Evolutionary conservation across 2,329 filamentous ascomycete genomes (phyloP).

Genomic region (Cladosporium sp.): DNA sequence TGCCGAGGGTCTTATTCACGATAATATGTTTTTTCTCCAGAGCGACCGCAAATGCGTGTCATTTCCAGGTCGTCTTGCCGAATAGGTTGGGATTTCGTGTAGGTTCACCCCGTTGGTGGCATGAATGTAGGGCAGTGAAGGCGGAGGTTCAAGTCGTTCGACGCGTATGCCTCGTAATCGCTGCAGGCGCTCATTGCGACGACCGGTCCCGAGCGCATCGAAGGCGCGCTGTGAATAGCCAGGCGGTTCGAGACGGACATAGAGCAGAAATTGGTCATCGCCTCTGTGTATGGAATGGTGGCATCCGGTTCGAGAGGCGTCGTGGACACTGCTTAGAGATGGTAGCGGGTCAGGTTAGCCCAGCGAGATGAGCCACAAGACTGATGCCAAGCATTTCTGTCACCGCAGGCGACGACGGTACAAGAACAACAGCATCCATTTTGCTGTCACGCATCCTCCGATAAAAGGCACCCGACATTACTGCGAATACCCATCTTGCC

Average conservation of each 20-base stretch:
- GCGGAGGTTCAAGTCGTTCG: not conserved
- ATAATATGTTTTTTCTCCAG: not conserved
- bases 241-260: too few species aligned
- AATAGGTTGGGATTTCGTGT: too few species aligned
- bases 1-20: not conserved
- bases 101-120: too few species aligned
- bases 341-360: not conserved
- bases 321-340: not conserved
- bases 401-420: too few species aligned
- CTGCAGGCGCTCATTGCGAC: not conserved
- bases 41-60: not conserved
- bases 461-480: too few species aligned
- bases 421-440: too few species aligned
- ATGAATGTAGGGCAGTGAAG: not conserved
- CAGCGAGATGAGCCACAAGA: not conserved
- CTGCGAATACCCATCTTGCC: not conserved
- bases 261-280: not conserved
- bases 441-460: too few species aligned
- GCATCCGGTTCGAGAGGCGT: not conserved
- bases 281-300: not conserved
- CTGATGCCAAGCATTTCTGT: not conserved
- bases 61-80: too few species aligned
- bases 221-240: not conserved
- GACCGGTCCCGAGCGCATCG: not conserved
- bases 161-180: not conserved